A percentile compares a stretch with the other conserved stretches of the same genome.
Evolutionary conservation across 345 rosid genomes (phyloP).

Genomic region (Trapa incisa): DNA sequence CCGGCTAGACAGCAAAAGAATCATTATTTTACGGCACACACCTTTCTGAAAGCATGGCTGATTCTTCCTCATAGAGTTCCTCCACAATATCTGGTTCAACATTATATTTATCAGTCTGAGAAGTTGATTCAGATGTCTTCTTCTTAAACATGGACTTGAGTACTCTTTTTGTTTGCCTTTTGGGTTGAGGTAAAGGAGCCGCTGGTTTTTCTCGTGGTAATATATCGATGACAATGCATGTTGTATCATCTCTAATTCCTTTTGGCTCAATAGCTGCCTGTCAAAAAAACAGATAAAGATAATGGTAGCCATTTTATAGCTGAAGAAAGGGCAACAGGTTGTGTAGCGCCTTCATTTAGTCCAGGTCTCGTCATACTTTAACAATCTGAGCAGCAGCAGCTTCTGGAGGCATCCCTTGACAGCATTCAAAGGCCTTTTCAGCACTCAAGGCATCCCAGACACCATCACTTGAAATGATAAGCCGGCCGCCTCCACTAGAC

Average conservation of each 20-base stretch:
- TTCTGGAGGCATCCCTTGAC: slow-evolving; percentile 81
- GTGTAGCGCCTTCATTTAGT: too few species aligned
- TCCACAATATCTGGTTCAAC: slow-evolving; percentile 74
- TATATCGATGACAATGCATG: slow-evolving; percentile 93
- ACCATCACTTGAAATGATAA: slow-evolving; percentile 90
- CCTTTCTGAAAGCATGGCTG: slow-evolving; percentile 98
- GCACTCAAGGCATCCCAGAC: slow-evolving; percentile 94
- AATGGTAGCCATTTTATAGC: too few species aligned
- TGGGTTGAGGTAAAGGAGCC: slow-evolving; percentile 57
- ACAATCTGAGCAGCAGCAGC: slow-evolving; percentile 89
- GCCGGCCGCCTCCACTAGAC: slow-evolving; percentile 82
- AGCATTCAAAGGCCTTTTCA: slow-evolving; percentile 75
- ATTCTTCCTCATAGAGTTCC: slow-evolving; percentile 89
- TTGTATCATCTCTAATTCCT: slow-evolving; percentile 97
- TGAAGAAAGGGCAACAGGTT: too few species aligned
- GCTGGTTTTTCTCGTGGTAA: slow-evolving; percentile 71
- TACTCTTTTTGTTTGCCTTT: slow-evolving; percentile 71
- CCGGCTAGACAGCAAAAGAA: neutral
- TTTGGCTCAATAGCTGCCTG: slow-evolving; percentile 79
- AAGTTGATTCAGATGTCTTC: slow-evolving; percentile 58
- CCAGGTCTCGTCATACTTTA: slow-evolving; percentile 29
- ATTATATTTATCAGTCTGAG: slow-evolving; percentile 52
- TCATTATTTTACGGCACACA: slow-evolving; percentile 17
- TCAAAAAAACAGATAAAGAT: slow-evolving; percentile 10
- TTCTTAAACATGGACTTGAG: slow-evolving; percentile 81